These are phyloP conservation scores for Sclerospora graminicola DNA, from an alignment of 352 stramenopile genomes.

Conservation along the genomic window DNA sequence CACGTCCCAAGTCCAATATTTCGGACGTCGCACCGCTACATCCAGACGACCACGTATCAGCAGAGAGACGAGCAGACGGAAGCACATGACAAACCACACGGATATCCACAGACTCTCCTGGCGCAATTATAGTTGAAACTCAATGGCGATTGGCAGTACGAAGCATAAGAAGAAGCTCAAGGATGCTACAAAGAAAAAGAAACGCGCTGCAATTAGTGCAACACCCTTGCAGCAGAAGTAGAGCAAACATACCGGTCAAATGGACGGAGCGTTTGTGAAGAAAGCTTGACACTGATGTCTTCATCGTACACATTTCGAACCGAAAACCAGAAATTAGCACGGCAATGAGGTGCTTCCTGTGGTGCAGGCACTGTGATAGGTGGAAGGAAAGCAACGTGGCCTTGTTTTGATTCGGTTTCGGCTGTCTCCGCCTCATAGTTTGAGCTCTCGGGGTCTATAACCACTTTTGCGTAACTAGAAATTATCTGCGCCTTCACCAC, in stretches of 20 bases:
- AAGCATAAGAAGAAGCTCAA: slow-evolving; percentile 69
- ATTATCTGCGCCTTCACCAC: slow-evolving; percentile 63
- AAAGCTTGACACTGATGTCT: slow-evolving; percentile 61
- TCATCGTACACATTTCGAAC: slow-evolving; percentile 83
- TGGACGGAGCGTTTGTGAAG: slow-evolving; percentile 26
- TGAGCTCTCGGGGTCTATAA: slow-evolving; percentile 67
- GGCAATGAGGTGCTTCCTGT: slow-evolving; percentile 35
- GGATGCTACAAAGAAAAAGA: slow-evolving; percentile 24
- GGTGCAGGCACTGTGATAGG: slow-evolving; percentile 59
- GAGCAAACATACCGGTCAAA: slow-evolving; percentile 34
- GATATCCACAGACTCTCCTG: slow-evolving; percentile 78
- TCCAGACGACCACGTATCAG: slow-evolving; percentile 28
- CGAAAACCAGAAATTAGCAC: slow-evolving; percentile 77
- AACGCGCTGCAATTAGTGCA: neutral
- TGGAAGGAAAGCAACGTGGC: slow-evolving; percentile 58
- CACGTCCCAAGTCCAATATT: slow-evolving; percentile 48
- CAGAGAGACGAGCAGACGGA: slow-evolving; percentile 44
- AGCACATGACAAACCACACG: slow-evolving; percentile 71
- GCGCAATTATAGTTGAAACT: slow-evolving; percentile 48
- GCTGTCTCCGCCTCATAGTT: slow-evolving; percentile 18
- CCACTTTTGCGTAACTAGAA: slow-evolving; percentile 75
- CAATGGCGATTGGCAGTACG: slow-evolving; percentile 70
- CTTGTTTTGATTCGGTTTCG: slow-evolving; percentile 16
- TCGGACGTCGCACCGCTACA: slow-evolving; percentile 28
- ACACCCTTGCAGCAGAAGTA: neutral